Conservation (phyloP, 192 early-diverging fungal genomes). For the Linnemannia zychae region DNA sequence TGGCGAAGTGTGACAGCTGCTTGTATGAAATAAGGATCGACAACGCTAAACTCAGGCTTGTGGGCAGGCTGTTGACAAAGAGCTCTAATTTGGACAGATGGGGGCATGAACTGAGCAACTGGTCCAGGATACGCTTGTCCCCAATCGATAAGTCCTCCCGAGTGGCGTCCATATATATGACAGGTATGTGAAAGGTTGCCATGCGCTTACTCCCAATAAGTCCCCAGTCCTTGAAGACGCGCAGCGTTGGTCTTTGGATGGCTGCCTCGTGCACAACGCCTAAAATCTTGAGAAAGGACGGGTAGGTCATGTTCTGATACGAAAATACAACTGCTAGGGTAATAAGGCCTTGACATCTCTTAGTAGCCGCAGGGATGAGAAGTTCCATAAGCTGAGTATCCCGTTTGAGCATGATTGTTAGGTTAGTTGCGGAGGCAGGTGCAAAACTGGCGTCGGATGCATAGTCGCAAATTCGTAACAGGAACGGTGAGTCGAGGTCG, state of each 20-base stretch:
- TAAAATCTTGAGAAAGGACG: not conserved
- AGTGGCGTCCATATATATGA: not conserved
- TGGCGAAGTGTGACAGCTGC: no score
- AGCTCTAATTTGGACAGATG: not conserved
- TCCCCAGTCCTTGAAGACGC: slow-evolving; percentile 4
- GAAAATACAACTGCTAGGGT: not conserved
- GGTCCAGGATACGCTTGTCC: no score
- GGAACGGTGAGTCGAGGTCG: not conserved
- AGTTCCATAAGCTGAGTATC: not conserved
- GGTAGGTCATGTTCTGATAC: not conserved
- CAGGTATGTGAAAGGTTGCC: not conserved
- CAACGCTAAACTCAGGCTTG: no score
- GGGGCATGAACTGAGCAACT: not conserved
- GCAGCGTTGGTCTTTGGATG: not conserved
- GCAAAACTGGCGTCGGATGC: not conserved
- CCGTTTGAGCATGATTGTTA: not conserved
- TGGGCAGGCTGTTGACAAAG: no score
- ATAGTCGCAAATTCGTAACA: not conserved
- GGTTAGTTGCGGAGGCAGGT: not conserved
- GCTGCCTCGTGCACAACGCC: not conserved
- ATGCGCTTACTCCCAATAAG: not conserved
- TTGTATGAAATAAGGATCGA: no score
- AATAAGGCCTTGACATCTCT: not conserved
- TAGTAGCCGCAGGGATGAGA: not conserved
- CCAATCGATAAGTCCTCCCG: not conserved